These are phyloP conservation scores for Pelargonium hybrid DNA, from an alignment of 441 rosid genomes.

Conservation along the genomic window DNA sequence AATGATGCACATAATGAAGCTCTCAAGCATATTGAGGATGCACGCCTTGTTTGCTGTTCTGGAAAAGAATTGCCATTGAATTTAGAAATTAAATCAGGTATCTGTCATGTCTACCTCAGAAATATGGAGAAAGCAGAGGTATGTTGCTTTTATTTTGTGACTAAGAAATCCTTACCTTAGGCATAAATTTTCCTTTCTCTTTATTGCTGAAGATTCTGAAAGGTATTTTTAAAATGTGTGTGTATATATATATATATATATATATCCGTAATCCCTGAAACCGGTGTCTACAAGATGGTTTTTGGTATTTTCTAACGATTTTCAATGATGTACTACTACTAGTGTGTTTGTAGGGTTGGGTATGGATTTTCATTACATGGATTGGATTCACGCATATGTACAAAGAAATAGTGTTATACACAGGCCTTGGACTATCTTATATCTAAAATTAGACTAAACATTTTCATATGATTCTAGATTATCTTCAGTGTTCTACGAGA, in stretches of 20 bases:
- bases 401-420: no score
- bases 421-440: neutral
- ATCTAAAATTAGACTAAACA: no score
- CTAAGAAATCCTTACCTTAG: neutral
- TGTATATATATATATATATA: no score
- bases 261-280: no score
- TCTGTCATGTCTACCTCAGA: slow-evolving; percentile 61
- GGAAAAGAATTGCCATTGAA: slow-evolving; percentile 54
- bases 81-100: slow-evolving; percentile 66
- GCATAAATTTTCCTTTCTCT: no score
- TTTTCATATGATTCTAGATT: slow-evolving; percentile 29
- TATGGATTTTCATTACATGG: no score
- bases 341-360: no score
- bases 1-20: slow-evolving; percentile 53
- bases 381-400: no score
- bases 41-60: slow-evolving; percentile 24
- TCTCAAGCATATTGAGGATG: slow-evolving; percentile 51
- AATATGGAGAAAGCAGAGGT: slow-evolving; percentile 84
- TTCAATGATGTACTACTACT: no score
- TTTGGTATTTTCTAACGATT: no score
- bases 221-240: no score
- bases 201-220: neutral
- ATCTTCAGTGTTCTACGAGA: slow-evolving; percentile 34
- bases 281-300: no score
- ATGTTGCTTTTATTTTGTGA: slow-evolving; percentile 13